Base-by-base conservation (phyloP, 345 rosid genomes). In the Eutrema yunnanense region DNA sequence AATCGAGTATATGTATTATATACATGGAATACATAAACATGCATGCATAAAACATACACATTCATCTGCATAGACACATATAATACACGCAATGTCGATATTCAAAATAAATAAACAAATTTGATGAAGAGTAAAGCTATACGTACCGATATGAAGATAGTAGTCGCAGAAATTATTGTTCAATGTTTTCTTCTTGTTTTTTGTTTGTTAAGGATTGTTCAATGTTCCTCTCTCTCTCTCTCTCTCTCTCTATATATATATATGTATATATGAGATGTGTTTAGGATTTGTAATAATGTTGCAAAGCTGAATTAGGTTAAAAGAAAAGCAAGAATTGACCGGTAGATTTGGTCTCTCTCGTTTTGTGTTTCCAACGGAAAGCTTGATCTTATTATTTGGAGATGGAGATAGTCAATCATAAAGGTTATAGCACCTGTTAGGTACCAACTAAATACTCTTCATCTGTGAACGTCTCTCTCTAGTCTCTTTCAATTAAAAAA, bases 361-460 rank as follows among this genome's bases (percentile, higher is more conserved):
- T 33, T 32, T 19, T 29, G 77, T 41, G 47, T 66, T 16, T 69
- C 36, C 62, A 62, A 62, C 55, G 12, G 43, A 69, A 69, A 76
- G 33, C 22, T 40, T 63, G 26, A 69, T 76, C 54, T 69, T 10
- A 6, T 12, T 16, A 32, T 54, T 69, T 46, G 29, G 59, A 47
- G 69, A 52, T 40, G 33, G 22, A 19, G 22, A 32, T 30, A 29
- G 54, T 42, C 27, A 37, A 69, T 62, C 53, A 62, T 69, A 62
- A 67, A 67, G 46, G 43, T 55, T 62, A 22, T 32, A 37, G 38
- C 63, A 69, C 47, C 29, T 56, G 75, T 69, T 76, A 70, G 79
- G 79, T 76, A 55, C 54, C 79, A 76, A 76, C 79, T 76, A 76
- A 32, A 76, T 55, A 55, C 59, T 70, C 71, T 70, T 44, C 57